A percentile compares a stretch with the other conserved stretches of the same genome.
Evolutionary conservation across 257 asterid species (phyloP).

Genomic region (Schizonepeta tenuifolia): DNA sequence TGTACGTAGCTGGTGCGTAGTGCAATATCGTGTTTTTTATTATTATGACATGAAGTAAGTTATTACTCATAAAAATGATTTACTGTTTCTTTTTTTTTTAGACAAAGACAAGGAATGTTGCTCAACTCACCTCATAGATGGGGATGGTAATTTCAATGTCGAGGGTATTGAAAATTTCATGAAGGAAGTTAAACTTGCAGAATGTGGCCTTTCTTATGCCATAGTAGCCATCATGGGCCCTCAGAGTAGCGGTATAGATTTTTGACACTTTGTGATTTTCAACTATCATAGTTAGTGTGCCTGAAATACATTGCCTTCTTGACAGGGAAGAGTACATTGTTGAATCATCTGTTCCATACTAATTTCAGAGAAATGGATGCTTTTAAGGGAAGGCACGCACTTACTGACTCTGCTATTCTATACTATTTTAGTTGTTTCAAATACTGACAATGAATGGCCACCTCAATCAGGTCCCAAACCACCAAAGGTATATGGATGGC

Average conservation of each 20-base stretch:
- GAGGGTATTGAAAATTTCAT: conserved; percentile 75
- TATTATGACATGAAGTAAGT: conserved; percentile 10
- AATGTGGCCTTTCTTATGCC: conserved; percentile 97
- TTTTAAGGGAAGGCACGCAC: conserved; percentile 76
- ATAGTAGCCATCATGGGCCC: conserved; percentile 99
- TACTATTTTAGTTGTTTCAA: conserved; percentile 17
- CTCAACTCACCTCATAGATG: conserved; percentile 95
- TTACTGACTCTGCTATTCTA: conserved; percentile 27
- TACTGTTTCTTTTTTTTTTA: conserved; percentile 38
- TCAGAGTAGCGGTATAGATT: conserved; percentile 90
- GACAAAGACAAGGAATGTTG: conserved; percentile 54
- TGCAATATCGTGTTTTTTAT: not conserved
- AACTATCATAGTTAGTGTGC: conserved; percentile 7
- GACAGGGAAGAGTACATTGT: conserved; percentile 94
- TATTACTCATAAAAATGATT: not conserved
- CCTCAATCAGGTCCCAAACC: conserved; percentile 78
- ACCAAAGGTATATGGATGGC: conserved; percentile 75
- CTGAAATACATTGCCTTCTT: conserved; percentile 23
- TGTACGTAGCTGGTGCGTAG: not conserved
- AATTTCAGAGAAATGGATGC: conserved; percentile 97
- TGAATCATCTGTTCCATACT: conserved; percentile 79
- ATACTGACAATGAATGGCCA: conserved; percentile 26
- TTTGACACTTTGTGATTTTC: conserved; percentile 18
- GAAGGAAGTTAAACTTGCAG: conserved; percentile 80
- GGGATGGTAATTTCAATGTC: conserved; percentile 81